phyloP scores from a whole-genome alignment of 148 eudicot species.

The Heliosperma pusillum region DNA sequence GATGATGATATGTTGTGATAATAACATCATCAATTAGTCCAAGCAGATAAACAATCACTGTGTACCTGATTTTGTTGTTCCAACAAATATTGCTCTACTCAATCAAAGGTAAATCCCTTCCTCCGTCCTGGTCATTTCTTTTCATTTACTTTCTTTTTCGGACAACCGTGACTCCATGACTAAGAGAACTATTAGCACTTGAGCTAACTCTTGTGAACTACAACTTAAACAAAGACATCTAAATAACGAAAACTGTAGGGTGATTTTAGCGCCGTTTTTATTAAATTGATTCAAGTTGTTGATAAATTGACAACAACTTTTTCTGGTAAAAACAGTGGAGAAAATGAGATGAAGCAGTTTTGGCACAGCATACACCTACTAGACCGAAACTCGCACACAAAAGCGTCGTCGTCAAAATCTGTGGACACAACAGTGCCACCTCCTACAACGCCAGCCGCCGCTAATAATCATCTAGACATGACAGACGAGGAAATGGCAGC shows the following conservation, averaged over 20 bases:
- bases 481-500: neutral
- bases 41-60: neutral
- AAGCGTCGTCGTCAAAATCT: neutral
- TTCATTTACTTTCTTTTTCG: no score
- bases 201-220: no score
- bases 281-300: neutral
- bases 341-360: neutral
- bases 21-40: neutral
- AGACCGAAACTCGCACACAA: neutral
- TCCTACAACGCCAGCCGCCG: neutral
- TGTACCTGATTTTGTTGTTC: neutral
- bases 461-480: neutral
- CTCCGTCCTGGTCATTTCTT: no score
- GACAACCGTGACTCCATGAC: no score
- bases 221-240: no score
- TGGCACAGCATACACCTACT: neutral
- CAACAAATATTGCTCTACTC: neutral
- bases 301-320: neutral
- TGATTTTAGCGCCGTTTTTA: no score
- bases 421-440: neutral
- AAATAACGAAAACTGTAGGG: no score
- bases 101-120: neutral
- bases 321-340: neutral
- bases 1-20: neutral
- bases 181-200: no score